phyloP scores from a whole-genome alignment of 495 filamentous ascomycete species.

The Aspergillus homomorphus region DNA sequence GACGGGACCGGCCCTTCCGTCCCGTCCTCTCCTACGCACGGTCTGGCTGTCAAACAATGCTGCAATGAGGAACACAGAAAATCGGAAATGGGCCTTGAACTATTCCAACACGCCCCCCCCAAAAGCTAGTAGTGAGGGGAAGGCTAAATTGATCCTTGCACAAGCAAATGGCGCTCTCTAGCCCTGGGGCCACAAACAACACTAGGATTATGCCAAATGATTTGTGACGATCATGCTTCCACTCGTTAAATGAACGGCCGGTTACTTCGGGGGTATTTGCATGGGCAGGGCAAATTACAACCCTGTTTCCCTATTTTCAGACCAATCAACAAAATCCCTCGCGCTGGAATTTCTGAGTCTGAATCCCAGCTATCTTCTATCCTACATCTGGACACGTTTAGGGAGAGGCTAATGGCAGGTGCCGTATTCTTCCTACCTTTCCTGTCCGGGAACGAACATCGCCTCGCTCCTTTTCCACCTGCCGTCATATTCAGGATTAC shows the following conservation, averaged over 20 bases:
- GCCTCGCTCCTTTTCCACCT: conserved; percentile 8
- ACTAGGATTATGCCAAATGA: conserved; percentile 19
- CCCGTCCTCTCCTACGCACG: conserved; percentile 22
- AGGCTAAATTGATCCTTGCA: not conserved
- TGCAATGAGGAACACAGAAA: conserved; percentile 12
- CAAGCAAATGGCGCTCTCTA: not conserved
- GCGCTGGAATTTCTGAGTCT: conserved; percentile 26
- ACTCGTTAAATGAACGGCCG: conserved; percentile 25
- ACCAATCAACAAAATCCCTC: conserved; percentile 42
- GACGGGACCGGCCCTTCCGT: conserved; percentile 47
- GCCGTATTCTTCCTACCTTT: not conserved
- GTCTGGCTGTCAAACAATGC: conserved; percentile 8
- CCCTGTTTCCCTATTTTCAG: conserved; percentile 22
- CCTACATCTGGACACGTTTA: conserved; percentile 11
- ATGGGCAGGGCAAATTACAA: conserved; percentile 27
- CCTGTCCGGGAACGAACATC: not conserved
- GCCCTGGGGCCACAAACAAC: conserved; percentile 1
- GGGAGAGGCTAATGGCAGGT: not conserved
- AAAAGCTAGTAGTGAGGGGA: not conserved
- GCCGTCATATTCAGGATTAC: conserved; percentile 20
- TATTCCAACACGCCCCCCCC: not conserved
- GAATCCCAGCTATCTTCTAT: conserved; percentile 28
- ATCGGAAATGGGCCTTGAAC: not conserved
- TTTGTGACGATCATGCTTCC: conserved; percentile 28
- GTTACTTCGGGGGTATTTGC: conserved; percentile 29